Evolutionary conservation across 2,329 filamentous ascomycete species (phyloP).

Genomic region (Colletotrichum zoysiae): DNA sequence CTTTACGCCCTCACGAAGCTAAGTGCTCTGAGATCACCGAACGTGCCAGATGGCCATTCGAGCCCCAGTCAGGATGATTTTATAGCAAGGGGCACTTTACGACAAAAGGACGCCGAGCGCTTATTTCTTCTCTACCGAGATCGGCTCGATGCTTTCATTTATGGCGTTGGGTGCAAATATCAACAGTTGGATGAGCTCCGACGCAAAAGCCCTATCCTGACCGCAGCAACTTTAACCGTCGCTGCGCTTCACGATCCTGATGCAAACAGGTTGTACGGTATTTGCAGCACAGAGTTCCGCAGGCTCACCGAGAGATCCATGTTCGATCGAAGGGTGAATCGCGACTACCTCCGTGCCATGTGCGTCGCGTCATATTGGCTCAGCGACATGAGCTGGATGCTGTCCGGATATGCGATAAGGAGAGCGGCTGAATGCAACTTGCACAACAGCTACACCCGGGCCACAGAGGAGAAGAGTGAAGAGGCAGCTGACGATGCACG

Average conservation of each 20-base stretch:
- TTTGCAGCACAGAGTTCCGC: constrained; percentile 67
- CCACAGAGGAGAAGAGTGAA: constrained; percentile 53
- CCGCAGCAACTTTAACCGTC: constrained; percentile 68
- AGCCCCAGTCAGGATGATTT: constrained; percentile 48
- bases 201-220: constrained; percentile 66
- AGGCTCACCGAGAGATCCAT: constrained; percentile 63
- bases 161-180: constrained; percentile 63
- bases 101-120: constrained; percentile 62
- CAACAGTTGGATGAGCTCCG: constrained; percentile 64
- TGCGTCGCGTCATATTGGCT: constrained; percentile 74
- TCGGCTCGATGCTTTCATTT: constrained; percentile 64
- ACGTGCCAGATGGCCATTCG: constrained; percentile 39
- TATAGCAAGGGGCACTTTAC: constrained; percentile 56
- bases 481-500: constrained; percentile 66
- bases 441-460: constrained; percentile 56
- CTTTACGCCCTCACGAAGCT: constrained; percentile 55
- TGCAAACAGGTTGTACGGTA: constrained; percentile 63
- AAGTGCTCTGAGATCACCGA: constrained; percentile 52
- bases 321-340: constrained; percentile 51
- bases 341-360: constrained; percentile 69
- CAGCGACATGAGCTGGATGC: constrained; percentile 72
- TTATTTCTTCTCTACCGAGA: constrained; percentile 64
- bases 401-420: constrained; percentile 67
- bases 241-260: constrained; percentile 69
- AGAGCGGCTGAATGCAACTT: constrained; percentile 62